Conservation (phyloP, 2,329 filamentous ascomycete species). For the Trichoderma asperellum region DNA sequence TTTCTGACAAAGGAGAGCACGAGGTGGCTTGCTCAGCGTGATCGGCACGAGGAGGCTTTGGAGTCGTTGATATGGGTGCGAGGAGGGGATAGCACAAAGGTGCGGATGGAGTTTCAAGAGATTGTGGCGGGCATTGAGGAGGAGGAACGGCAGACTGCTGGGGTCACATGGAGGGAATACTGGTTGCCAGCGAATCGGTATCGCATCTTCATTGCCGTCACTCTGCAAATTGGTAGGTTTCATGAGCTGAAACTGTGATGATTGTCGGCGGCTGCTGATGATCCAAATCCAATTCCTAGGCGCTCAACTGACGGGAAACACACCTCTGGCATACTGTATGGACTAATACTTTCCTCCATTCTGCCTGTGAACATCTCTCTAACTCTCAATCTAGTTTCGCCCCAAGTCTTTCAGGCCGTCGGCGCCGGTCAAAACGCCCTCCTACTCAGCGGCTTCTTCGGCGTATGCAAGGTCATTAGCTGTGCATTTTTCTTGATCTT, state of each 20-base stretch:
- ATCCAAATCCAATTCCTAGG: slow-evolving; percentile 30
- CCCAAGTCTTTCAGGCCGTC: slow-evolving; percentile 55
- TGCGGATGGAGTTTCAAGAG: slow-evolving; percentile 40
- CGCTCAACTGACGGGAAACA: slow-evolving; percentile 55
- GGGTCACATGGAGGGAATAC: slow-evolving; percentile 50
- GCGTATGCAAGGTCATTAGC: slow-evolving; percentile 55
- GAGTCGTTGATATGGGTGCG: slow-evolving; percentile 56
- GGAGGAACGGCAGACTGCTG: slow-evolving; percentile 50
- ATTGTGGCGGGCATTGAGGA: slow-evolving; percentile 52
- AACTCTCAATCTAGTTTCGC: slow-evolving; percentile 43
- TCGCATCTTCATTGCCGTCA: slow-evolving; percentile 53
- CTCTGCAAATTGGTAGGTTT: slow-evolving; percentile 51
- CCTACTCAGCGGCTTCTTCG: slow-evolving; percentile 57
- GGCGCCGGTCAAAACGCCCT: slow-evolving; percentile 52
- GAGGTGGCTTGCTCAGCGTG: slow-evolving; percentile 52
- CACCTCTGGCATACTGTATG: slow-evolving; percentile 54
- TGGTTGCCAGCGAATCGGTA: slow-evolving; percentile 52
- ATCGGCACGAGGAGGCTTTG: slow-evolving; percentile 50
- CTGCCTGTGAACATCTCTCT: slow-evolving; percentile 8
- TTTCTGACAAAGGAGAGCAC: slow-evolving; percentile 53
- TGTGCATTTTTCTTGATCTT: slow-evolving; percentile 53
- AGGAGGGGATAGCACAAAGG: slow-evolving; percentile 44
- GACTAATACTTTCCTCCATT: background rate
- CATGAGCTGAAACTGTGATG: background rate
- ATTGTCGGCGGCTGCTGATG: background rate